Base-by-base conservation (phyloP, 2,329 filamentous ascomycete genomes). In the Colletotrichum gloeosporioides region DNA sequence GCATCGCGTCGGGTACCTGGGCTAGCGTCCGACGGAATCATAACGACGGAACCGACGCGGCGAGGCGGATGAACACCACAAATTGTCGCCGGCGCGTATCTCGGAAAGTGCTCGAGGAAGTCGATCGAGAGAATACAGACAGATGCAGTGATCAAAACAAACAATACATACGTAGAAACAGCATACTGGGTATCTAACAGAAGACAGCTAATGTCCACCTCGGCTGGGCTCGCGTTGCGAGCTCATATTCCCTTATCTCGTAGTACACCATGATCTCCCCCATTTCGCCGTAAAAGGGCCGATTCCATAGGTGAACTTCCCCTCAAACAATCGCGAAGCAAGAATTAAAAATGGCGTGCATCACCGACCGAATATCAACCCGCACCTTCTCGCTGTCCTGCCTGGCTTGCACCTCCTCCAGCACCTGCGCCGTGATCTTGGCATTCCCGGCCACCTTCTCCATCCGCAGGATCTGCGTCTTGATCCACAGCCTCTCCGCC, bases 401-500 rank as follows among this genome's bases (percentile, higher is more conserved):
- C 32, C 86, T 81, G 8, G 82, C 82, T 79, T 88, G 87, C 5
- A 88, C 86, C 79, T 89, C 87, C 61, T 85, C 84, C 9, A 89
- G 80, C 16, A 89, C 86, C 77, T 87, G 84, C 0, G 86, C 86
- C 18, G 86, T 88, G 78, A 88, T 88, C 55, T 82, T 80, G 4
- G 86, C 85, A 77, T 88, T 87, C 22, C 84, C 84, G 1, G 86
- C 85, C 6, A 88, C 86, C 66, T 84, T 84, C 75, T 88, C 85
- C 86, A 89, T 89, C 15, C 83, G 80, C 63, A 87, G 82, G 22
- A 92, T 90, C 73, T 88, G 86, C 8, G 84, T 81, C 34, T 86
- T 83, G 70, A 92, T 90, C 89, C 90, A 91, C 8, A 78, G 80
- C 63, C 89, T 83, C 78, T 90, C 88, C 6, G 85, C 83, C 0